phyloP scores from a whole-genome alignment of 169 alveolate species.

The Plasmodium coatneyi region DNA sequence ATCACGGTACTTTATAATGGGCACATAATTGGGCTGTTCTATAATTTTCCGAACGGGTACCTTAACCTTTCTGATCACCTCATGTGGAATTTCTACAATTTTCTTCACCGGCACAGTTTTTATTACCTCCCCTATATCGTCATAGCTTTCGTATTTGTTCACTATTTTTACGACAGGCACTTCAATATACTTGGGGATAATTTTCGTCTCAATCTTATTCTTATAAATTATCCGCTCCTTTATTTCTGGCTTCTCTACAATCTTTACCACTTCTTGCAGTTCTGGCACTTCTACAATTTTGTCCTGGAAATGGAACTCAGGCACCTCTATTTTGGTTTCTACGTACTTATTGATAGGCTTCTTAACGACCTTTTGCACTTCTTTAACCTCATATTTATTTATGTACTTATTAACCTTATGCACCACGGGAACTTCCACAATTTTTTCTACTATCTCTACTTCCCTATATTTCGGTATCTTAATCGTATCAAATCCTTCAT shows the following conservation, averaged over 20 bases:
- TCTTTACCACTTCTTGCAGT: slow-evolving; percentile 82
- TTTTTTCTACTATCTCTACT: slow-evolving; percentile 83
- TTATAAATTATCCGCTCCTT: slow-evolving; percentile 82
- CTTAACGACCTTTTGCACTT: slow-evolving; percentile 82
- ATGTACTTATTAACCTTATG: slow-evolving; percentile 84
- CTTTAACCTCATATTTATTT: slow-evolving; percentile 83
- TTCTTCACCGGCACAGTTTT: slow-evolving; percentile 82
- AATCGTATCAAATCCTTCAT: slow-evolving; percentile 85
- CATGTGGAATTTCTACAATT: slow-evolving; percentile 84
- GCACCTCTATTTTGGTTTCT: slow-evolving; percentile 83
- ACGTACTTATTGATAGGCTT: slow-evolving; percentile 83
- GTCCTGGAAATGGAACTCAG: slow-evolving; percentile 83
- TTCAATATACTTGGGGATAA: slow-evolving; percentile 85
- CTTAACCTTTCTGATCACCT: slow-evolving; percentile 82
- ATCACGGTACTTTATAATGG: slow-evolving; percentile 83
- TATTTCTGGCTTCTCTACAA: slow-evolving; percentile 80
- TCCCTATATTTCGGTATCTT: slow-evolving; percentile 83
- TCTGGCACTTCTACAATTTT: slow-evolving; percentile 86
- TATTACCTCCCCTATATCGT: slow-evolving; percentile 85
- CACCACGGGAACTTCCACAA: slow-evolving; percentile 85
- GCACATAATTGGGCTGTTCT: slow-evolving; percentile 82
- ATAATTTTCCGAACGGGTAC: slow-evolving; percentile 83
- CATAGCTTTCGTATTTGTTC: slow-evolving; percentile 81
- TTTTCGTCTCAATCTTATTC: slow-evolving; percentile 82
- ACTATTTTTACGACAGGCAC: slow-evolving; percentile 84